Conservation (phyloP, 1,284 basidiomycete genomes). For the Boletellus sp. region DNA sequence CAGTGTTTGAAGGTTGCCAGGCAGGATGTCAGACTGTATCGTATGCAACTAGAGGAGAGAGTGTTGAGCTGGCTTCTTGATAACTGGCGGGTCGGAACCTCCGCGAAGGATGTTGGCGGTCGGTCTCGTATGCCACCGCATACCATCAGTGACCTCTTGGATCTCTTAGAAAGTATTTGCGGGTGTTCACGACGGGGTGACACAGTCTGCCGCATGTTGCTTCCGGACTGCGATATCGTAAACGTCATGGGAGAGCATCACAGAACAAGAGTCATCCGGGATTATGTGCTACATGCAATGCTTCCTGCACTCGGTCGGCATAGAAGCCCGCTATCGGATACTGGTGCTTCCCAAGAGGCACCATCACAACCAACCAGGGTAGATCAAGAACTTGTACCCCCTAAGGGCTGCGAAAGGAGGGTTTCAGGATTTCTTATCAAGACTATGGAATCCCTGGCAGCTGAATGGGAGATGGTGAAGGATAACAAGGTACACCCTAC, state of each 20-base stretch:
- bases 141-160: conserved; percentile 58
- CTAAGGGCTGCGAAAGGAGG: conserved; percentile 56
- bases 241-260: conserved; percentile 57
- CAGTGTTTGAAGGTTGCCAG: conserved; percentile 64
- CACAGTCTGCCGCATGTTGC: conserved; percentile 43
- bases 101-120: conserved; percentile 30
- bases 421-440: conserved; percentile 63
- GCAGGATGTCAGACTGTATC: conserved; percentile 77
- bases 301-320: conserved; percentile 45
- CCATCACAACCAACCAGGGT: conserved; percentile 4
- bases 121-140: conserved; percentile 48
- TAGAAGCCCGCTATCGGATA: background rate
- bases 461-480: conserved; percentile 46
- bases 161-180: conserved; percentile 60
- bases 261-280: conserved; percentile 56
- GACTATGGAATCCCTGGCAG: conserved; percentile 48
- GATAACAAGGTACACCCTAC: conserved; percentile 40
- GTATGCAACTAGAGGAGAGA: conserved; percentile 80
- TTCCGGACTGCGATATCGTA: conserved; percentile 68
- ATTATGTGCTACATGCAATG: conserved; percentile 63
- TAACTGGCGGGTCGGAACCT: conserved; percentile 59
- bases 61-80: conserved; percentile 80
- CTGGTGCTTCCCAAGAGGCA: conserved; percentile 5
- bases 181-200: conserved; percentile 46
- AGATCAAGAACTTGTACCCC: conserved; percentile 39